These are phyloP conservation scores for Glarea lozoyensis DNA, from an alignment of 495 filamentous ascomycete genomes.

Conservation along the genomic window DNA sequence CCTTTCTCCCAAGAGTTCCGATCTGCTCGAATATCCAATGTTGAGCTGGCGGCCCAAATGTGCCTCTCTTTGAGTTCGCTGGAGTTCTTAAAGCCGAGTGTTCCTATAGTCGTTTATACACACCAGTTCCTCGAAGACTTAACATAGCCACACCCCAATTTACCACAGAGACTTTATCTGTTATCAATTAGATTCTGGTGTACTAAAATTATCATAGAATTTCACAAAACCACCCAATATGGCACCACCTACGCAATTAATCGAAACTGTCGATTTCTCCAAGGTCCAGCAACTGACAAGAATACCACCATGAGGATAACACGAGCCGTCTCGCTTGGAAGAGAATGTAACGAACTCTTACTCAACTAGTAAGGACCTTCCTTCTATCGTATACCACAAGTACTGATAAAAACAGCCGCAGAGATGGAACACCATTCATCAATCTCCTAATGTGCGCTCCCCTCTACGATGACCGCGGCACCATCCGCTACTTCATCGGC, in stretches of 20 bases:
- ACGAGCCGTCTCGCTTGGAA: constrained; percentile 5
- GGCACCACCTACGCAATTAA: constrained; percentile 38
- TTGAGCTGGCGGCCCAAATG: too few species aligned
- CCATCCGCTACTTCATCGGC: constrained; percentile 52
- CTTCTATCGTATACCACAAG: constrained; percentile 8
- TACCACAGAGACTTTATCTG: not conserved
- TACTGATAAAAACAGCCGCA: constrained; percentile 28
- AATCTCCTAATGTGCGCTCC: constrained; percentile 57
- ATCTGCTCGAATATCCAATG: too few species aligned
- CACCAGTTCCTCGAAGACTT: not conserved
- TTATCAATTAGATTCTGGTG: not conserved
- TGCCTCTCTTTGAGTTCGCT: too few species aligned
- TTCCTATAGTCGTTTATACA: too few species aligned
- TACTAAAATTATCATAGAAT: constrained; percentile 30
- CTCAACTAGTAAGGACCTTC: constrained; percentile 6
- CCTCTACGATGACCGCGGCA: constrained; percentile 51
- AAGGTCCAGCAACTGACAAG: constrained; percentile 45
- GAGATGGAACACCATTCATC: constrained; percentile 56
- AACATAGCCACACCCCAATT: not conserved
- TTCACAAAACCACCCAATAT: constrained; percentile 56
- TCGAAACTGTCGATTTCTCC: constrained; percentile 55
- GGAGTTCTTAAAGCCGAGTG: too few species aligned
- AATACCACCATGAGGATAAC: constrained; percentile 18
- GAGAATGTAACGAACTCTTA: constrained; percentile 5
- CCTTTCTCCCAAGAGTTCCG: not conserved